A percentile compares a stretch with the other conserved stretches of the same genome.
Evolutionary conservation across 1,284 basidiomycete genomes (phyloP).

Genomic region (Trichosporon ovoides): DNA sequence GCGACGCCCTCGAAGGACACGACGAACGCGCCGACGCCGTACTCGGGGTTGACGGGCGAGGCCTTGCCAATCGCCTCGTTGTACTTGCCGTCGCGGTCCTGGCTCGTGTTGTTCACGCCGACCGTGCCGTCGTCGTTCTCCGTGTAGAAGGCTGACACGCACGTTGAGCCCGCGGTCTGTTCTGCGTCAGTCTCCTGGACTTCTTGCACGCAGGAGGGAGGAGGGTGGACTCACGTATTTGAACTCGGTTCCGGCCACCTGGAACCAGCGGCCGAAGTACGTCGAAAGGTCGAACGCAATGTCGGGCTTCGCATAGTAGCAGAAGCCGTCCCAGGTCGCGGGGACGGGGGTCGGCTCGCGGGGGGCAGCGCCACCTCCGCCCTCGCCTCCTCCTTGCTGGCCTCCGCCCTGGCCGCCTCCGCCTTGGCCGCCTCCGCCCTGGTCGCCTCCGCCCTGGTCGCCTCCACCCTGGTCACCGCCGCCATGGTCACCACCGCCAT

Average conservation of each 20-base stretch:
- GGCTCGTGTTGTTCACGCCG: background rate
- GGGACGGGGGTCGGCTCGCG: background rate
- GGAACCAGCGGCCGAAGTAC: background rate
- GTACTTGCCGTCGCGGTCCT: background rate
- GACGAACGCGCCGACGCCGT: background rate
- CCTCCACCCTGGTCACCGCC: background rate
- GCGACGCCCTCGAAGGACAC: background rate
- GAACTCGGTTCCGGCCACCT: background rate
- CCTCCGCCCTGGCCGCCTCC: background rate
- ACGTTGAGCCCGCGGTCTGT: background rate
- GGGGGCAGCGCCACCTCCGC: background rate
- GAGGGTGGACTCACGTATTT: background rate
- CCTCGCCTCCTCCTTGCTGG: too few species aligned
- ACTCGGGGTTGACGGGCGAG: background rate
- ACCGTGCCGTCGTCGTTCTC: background rate
- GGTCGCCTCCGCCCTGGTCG: background rate
- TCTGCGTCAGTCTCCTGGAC: too few species aligned
- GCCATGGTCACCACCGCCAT: background rate
- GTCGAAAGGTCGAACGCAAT: background rate
- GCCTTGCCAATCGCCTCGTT: background rate
- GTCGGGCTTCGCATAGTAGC: background rate
- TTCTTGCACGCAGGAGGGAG: too few species aligned
- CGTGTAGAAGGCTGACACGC: background rate
- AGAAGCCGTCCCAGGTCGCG: background rate
- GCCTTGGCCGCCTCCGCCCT: background rate